Evolutionary conservation across 2,329 filamentous ascomycete species (phyloP), one percentile per base, ranked within the genome.

Genomic region (Apiospora rasikravindrae): DNA sequence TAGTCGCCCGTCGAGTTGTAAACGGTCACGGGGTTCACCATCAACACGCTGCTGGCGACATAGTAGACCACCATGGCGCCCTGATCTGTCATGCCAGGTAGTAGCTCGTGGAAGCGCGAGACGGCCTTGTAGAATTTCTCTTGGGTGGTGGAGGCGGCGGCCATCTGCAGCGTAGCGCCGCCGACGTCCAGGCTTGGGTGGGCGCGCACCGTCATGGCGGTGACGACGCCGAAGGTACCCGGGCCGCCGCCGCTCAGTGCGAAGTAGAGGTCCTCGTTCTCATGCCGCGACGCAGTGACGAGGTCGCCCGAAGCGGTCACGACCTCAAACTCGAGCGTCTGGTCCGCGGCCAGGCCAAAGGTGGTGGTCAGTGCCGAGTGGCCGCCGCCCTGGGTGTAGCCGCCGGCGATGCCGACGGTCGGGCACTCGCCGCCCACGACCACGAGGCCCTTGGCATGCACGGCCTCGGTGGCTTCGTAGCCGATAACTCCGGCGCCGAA

Each of bases 321-420:
- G 3, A 87, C 84, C 67, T 86, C 81, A 71, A 80, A 84, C 47
- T 83, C 78, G 2, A 89, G 77, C 0, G 83, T 81, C 70, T 88
- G 84, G 74, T 89, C 87, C 0, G 86, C 86, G 11, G 76, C 85
- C 1, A 89, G 80, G 7, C 87, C 87, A 53, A 84, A 85, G 4
- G 76, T 77, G 0, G 84, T 84, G 10, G 78, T 77, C 1, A 89
- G 78, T 3, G 83, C 79, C 2, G 82, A 84, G 73, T 89, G 87
- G 0, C 88, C 88, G n/a, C 86, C 88, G 11, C 86, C 87, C 77
- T 88, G 86, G 1, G 80, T 84, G 73, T 87, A 90, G 1, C 87
- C 87, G 29, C 87, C 88, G 1, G 85, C 84, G 13, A 87, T 73
- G 2, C 87, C 87, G 4, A 89, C 87, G 0, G 84, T 85, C 3